Percentiles rank a stretch among this genome's conserved stretches.
These are phyloP conservation scores for Dioscorea dumetorum DNA, from an alignment of 106 monocot genomes.

Conservation along the genomic window DNA sequence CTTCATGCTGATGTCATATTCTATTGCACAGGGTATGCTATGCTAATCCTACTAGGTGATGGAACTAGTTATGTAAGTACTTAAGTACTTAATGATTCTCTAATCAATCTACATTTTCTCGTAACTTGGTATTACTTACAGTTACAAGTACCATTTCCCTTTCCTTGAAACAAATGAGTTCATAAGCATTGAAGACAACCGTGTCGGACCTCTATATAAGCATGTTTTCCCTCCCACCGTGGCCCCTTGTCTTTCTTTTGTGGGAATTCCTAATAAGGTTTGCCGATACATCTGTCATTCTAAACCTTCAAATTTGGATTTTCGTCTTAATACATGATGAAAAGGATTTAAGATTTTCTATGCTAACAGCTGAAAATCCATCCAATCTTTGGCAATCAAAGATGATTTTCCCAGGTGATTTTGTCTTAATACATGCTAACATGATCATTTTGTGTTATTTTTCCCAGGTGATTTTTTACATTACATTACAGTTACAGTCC, in stretches of 20 bases:
- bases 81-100: not conserved
- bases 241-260: slow-evolving; percentile 37
- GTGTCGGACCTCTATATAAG: slow-evolving; percentile 49
- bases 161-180: slow-evolving; percentile 26
- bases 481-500: slow-evolving; percentile 13
- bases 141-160: slow-evolving; percentile 36
- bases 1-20: slow-evolving; percentile 26
- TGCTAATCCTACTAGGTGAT: not conserved
- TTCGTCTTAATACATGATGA: not conserved
- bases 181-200: slow-evolving; percentile 36
- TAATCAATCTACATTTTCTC: not conserved
- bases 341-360: not conserved
- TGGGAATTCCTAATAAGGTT: slow-evolving; percentile 36
- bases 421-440: too few relatives aligned
- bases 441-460: too few relatives aligned
- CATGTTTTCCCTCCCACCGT: slow-evolving; percentile 33
- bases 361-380: not conserved
- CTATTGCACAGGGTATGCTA: slow-evolving; percentile 43
- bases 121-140: not conserved
- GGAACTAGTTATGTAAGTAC: not conserved
- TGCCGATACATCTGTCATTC: not conserved
- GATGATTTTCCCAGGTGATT: too few relatives aligned
- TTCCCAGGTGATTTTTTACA: not conserved
- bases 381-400: too few relatives aligned
- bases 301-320: not conserved